Evolutionary conservation across 2,329 filamentous ascomycete species (phyloP), one percentile per base, ranked within the genome.

Genomic region (Aspergillus fischeri): DNA sequence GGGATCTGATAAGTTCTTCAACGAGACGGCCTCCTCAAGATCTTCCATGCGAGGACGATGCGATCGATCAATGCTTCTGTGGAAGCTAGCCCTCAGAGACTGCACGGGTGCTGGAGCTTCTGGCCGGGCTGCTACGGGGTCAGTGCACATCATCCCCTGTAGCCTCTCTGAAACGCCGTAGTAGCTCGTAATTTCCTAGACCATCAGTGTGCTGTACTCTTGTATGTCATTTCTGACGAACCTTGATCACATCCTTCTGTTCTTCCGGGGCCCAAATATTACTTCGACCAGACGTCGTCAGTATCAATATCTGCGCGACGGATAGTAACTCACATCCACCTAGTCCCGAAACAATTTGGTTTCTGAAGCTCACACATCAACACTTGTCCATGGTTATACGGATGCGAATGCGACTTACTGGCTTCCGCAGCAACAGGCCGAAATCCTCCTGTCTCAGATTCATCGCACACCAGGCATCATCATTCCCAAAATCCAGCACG

Each of bases 161-260:
- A 91, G 75, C 52, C 89, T 80, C 28, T 83, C 82, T 0, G 89
- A 90, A 63, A 92, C 88, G 49, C 83, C 83, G 68, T 91, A 92
- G 51, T 82, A 78, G 38, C 77, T 75, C 17, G 83, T 86, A 25
- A 91, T 78, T 3, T 72, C 63, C 63, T 78, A 17, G 4, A 1
- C 45, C 21, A 51, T 65, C 42, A 64, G 55, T 29, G 20, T 24
- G 3, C 11, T 47, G 14, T 47, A 14, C 44, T 3, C 21, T 25
- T 14, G 24, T 24, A 47, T 24, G 10, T 8, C 24, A 11, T 11
- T 14, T 5, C 20, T 17, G 14, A 35, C 60, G 44, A 20, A 79
- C 74, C 62, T 78, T 76, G 48, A 91, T 78, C 9, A 82, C 67
- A 3, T 82, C 77, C 38, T 75, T 77, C 64, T 91, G 87, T 20